A percentile compares a stretch with the other conserved stretches of the same genome.
phyloP scores from a whole-genome alignment of 805 yeast genomes.

The Maudiozyma barnettii region DNA sequence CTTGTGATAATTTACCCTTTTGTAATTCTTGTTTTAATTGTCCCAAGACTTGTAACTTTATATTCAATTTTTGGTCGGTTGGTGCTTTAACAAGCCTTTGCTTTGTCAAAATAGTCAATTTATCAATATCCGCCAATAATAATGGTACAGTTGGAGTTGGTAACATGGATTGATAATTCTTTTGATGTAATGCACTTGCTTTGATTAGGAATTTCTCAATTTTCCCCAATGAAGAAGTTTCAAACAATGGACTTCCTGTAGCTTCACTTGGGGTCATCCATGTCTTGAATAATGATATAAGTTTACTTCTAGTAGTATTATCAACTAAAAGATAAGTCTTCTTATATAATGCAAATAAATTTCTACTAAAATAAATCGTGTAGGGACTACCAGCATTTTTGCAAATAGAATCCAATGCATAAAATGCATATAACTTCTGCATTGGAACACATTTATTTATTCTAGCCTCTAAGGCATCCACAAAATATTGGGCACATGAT shows the following conservation, averaged over 20 bases:
- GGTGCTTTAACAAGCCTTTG: constrained; percentile 28
- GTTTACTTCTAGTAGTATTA: constrained; percentile 61
- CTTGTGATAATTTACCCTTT: constrained; percentile 26
- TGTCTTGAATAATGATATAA: constrained; percentile 71
- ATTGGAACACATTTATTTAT: constrained; percentile 70
- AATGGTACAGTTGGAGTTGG: constrained; percentile 26
- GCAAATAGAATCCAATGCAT: constrained; percentile 82
- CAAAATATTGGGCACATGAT: constrained; percentile 65
- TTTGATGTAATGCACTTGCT: constrained; percentile 42
- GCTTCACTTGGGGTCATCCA: constrained; percentile 62
- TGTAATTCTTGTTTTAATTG: constrained; percentile 31
- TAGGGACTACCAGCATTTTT: constrained; percentile 88
- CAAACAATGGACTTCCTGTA: constrained; percentile 50
- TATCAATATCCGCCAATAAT: constrained; percentile 30
- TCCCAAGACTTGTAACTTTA: constrained; percentile 28
- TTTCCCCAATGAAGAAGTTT: constrained; percentile 53
- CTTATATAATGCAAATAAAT: constrained; percentile 52
- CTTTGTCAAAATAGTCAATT: constrained; percentile 26
- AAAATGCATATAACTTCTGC: constrained; percentile 76
- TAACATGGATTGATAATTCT: constrained; percentile 22
- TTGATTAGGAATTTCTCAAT: constrained; percentile 65
- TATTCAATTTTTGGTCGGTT: constrained; percentile 25
- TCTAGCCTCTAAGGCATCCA: constrained; percentile 64
- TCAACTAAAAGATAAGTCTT: constrained; percentile 71
- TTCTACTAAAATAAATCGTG: constrained; percentile 67